These are phyloP conservation scores for Sugiyamaella qingdaonensis DNA, from an alignment of 805 yeast species.

Conservation along the genomic window DNA sequence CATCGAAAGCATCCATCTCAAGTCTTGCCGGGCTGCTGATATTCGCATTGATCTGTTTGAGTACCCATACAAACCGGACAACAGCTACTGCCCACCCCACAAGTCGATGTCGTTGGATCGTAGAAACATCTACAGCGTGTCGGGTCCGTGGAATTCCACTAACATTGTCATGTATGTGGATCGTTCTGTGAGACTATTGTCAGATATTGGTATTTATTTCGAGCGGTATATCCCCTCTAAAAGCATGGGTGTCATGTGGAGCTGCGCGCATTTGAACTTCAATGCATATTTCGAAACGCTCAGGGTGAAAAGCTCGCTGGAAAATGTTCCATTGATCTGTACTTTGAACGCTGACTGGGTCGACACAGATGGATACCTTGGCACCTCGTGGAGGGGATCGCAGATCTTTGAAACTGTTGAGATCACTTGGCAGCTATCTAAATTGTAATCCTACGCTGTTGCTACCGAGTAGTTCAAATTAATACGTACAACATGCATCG, in stretches of 20 bases:
- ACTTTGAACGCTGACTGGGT: constrained; percentile 36
- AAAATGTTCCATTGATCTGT: not conserved
- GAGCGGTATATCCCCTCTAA: not conserved
- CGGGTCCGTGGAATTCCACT: not conserved
- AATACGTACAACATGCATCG: not conserved
- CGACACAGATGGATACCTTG: constrained; percentile 64
- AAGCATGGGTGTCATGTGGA: not conserved
- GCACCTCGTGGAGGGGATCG: constrained; percentile 51
- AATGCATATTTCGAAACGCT: not conserved
- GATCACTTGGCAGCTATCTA: constrained; percentile 34
- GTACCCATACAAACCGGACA: not conserved
- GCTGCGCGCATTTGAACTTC: constrained; percentile 2
- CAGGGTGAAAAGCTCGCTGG: not conserved
- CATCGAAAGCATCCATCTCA: not conserved
- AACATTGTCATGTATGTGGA: not conserved
- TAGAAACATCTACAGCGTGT: not conserved
- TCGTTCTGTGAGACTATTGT: constrained; percentile 14
- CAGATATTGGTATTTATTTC: constrained; percentile 17
- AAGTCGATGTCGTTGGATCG: not conserved
- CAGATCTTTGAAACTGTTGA: constrained; percentile 49
- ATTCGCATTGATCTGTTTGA: not conserved
- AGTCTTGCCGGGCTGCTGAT: not conserved
- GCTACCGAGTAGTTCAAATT: not conserved
- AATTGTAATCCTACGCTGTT: not conserved
- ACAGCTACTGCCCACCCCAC: not conserved